Evolutionary conservation across 2,329 filamentous ascomycete species (phyloP).

Genomic region (Fusarium protoensiforme): DNA sequence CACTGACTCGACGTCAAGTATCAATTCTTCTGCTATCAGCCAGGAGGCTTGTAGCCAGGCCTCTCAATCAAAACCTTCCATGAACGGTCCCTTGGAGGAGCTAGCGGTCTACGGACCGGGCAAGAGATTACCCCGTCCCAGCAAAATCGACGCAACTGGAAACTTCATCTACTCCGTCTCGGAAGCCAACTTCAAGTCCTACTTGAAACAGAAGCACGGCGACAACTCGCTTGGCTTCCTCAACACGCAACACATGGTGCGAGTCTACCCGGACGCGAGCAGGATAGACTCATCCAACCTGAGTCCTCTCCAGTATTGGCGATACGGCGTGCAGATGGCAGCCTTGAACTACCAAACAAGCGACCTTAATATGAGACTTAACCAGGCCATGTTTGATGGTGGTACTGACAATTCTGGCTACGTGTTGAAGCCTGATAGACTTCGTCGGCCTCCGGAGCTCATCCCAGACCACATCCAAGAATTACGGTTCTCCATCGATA

Average conservation of each 20-base stretch:
- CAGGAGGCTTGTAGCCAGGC: neutral
- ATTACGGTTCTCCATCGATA: neutral
- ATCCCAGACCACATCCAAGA: neutral
- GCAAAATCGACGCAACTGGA: neutral
- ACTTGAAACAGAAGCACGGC: neutral
- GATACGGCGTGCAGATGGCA: slow-evolving; percentile 19
- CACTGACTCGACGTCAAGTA: neutral
- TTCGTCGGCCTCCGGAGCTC: neutral
- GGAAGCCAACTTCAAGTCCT: slow-evolving; percentile 4
- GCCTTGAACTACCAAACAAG: slow-evolving; percentile 26
- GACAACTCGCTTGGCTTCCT: neutral
- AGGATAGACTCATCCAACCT: slow-evolving; percentile 29
- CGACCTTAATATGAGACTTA: slow-evolving; percentile 7
- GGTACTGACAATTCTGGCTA: slow-evolving; percentile 4
- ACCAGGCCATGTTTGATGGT: slow-evolving; percentile 13
- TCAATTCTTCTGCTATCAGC: neutral
- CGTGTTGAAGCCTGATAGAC: neutral
- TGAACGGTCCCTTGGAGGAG: neutral
- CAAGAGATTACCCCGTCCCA: neutral
- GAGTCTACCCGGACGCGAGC: slow-evolving; percentile 23
- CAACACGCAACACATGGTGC: slow-evolving; percentile 1
- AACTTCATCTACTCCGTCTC: slow-evolving; percentile 26
- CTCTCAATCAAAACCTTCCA: neutral
- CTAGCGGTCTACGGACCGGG: slow-evolving; percentile 24
- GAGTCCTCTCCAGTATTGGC: slow-evolving; percentile 12